Conservation (phyloP, 2,329 filamentous ascomycete species). For the Diaporthe sp. region DNA sequence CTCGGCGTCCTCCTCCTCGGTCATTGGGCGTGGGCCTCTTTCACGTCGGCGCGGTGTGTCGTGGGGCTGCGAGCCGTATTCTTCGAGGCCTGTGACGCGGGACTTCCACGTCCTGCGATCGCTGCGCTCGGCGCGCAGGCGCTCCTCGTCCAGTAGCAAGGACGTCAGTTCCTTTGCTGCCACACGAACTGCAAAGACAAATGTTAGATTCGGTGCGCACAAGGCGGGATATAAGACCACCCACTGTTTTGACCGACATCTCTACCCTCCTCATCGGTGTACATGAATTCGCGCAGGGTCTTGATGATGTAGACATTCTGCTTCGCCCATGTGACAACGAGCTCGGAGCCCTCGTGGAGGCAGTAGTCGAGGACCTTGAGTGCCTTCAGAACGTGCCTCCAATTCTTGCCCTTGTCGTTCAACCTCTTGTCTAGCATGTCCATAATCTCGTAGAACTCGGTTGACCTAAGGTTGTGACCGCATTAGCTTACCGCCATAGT, state of each 20-base stretch:
- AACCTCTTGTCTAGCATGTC: constrained; percentile 99
- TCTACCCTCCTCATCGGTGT: constrained; percentile 93
- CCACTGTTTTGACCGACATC: constrained; percentile 97
- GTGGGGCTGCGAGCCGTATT: constrained; percentile 68
- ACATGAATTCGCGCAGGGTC: constrained; percentile 96
- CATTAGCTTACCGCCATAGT: constrained; percentile 28
- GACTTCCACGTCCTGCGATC: constrained; percentile 98
- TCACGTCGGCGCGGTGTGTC: constrained; percentile 62
- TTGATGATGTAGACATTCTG: constrained; percentile 99
- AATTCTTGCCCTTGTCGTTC: constrained; percentile 99
- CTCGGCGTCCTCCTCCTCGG: constrained; percentile 90
- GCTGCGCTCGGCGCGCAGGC: constrained; percentile 88
- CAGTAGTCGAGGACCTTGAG: constrained; percentile 98
- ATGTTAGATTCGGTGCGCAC: constrained; percentile 43
- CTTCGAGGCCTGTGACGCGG: constrained; percentile 92
- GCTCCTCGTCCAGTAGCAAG: constrained; percentile 92
- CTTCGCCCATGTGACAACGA: constrained; percentile 97
- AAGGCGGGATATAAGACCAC: neutral
- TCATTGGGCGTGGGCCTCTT: constrained; percentile 60
- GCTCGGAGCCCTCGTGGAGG: constrained; percentile 94
- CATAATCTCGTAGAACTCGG: constrained; percentile 99
- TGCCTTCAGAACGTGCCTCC: constrained; percentile 97
- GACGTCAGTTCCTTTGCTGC: constrained; percentile 96
- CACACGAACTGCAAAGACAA: constrained; percentile 78
- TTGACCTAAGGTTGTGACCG: constrained; percentile 71